phyloP scores from a whole-genome alignment of 768 basidiomycete genomes.

The Leucogyrophana mollusca region DNA sequence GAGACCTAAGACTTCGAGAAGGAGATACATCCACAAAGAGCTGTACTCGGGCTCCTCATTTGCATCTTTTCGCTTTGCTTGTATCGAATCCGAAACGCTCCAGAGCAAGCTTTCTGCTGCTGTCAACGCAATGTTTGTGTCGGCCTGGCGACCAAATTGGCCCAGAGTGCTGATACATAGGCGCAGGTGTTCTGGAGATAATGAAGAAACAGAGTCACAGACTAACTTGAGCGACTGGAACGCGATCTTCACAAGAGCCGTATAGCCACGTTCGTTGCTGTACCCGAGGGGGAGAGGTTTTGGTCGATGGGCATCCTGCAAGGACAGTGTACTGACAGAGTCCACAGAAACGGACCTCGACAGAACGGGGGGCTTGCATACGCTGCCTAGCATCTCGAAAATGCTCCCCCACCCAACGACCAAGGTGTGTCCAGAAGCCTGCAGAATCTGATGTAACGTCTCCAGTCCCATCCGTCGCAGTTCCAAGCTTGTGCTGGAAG shows the following conservation, averaged over 20 bases:
- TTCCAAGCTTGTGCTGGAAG: slow-evolving; percentile 59
- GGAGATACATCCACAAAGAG: slow-evolving; percentile 90
- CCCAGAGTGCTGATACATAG: slow-evolving; percentile 90
- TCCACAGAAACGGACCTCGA: slow-evolving; percentile 38
- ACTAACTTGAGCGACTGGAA: slow-evolving; percentile 94
- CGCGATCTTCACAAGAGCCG: slow-evolving; percentile 81
- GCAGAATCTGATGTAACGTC: slow-evolving; percentile 85
- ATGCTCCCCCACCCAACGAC: slow-evolving; percentile 92
- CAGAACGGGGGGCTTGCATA: slow-evolving; percentile 61
- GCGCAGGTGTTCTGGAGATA: slow-evolving; percentile 79
- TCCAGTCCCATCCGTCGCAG: slow-evolving; percentile 87
- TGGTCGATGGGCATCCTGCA: slow-evolving; percentile 34
- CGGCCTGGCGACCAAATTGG: slow-evolving; percentile 87
- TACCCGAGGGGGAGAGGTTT: slow-evolving; percentile 52
- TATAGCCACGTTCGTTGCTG: slow-evolving; percentile 67
- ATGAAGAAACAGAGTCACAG: slow-evolving; percentile 85
- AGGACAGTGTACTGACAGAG: slow-evolving; percentile 41
- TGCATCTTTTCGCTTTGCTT: slow-evolving; percentile 69
- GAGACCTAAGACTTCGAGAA: slow-evolving; percentile 79
- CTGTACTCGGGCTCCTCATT: slow-evolving; percentile 72
- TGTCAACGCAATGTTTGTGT: slow-evolving; percentile 95
- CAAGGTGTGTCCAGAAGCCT: slow-evolving; percentile 88
- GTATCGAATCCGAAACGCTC: slow-evolving; percentile 95
- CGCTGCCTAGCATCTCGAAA: slow-evolving; percentile 88
- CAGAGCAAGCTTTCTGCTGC: slow-evolving; percentile 91